Percentiles rank a stretch among this genome's conserved stretches.
Conservation (phyloP, 1,284 basidiomycete genomes). For the Ustilago curta region DNA sequence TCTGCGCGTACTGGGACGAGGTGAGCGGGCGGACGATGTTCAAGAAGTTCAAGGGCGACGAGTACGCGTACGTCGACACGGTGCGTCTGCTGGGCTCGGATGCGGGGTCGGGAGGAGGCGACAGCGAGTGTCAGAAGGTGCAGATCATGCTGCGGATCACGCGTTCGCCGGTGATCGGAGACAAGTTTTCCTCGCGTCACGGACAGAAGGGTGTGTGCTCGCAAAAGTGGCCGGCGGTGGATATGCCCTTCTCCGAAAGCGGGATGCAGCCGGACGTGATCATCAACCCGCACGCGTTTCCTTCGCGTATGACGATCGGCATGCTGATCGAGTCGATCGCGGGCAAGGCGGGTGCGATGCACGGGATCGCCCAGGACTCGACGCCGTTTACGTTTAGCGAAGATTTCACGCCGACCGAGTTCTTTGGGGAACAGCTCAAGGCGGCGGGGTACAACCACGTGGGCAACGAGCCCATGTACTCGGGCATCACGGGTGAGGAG, state of each 20-base stretch:
- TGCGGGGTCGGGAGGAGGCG: conserved; percentile 73
- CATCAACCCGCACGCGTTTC: conserved; percentile 99
- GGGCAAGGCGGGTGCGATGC: conserved; percentile 97
- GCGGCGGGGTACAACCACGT: conserved; percentile 98
- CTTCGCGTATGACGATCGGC: conserved; percentile 99
- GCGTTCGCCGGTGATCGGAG: conserved; percentile 95
- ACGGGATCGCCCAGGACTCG: conserved; percentile 96
- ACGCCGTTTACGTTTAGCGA: conserved; percentile 87
- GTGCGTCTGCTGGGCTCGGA: conserved; percentile 91
- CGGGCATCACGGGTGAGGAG: conserved; percentile 97
- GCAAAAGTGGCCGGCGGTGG: conserved; percentile 96
- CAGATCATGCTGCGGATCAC: conserved; percentile 94
- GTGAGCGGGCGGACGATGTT: conserved; percentile 84
- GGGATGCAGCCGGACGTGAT: conserved; percentile 99
- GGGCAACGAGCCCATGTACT: conserved; percentile 99
- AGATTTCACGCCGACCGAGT: conserved; percentile 92
- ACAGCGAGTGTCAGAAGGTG: conserved; percentile 89
- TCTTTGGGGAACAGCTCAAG: conserved; percentile 94
- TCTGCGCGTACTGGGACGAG: conserved; percentile 84
- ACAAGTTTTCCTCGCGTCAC: conserved; percentile 99
- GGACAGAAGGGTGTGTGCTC: conserved; percentile 99
- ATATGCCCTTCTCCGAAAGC: conserved; percentile 99
- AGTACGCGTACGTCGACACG: conserved; percentile 88
- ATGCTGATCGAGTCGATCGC: conserved; percentile 99
- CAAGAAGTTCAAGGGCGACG: conserved; percentile 97